Conservation (phyloP, 2,329 filamentous ascomycete genomes). For the Paecilomyces niveus region DNA sequence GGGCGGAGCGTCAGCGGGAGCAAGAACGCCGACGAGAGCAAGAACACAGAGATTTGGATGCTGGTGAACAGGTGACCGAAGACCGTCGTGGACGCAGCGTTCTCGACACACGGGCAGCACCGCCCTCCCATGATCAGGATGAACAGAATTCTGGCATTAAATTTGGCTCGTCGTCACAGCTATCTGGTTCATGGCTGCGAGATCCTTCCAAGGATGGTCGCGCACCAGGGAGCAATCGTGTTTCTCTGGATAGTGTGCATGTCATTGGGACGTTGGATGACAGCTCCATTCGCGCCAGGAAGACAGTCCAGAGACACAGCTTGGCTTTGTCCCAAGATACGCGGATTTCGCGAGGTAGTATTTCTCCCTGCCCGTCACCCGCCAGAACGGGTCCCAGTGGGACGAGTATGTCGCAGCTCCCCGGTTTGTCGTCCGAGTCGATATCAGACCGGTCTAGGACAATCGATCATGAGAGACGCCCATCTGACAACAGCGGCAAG, state of each 20-base stretch:
- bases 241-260: slow-evolving; percentile 23
- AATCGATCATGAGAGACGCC: slow-evolving; percentile 46
- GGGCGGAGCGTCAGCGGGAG: slow-evolving; percentile 50
- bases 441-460: slow-evolving; percentile 47
- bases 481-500: slow-evolving; percentile 47
- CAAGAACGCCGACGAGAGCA: slow-evolving; percentile 40
- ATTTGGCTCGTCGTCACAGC: slow-evolving; percentile 3
- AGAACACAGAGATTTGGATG: slow-evolving; percentile 1
- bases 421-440: slow-evolving; percentile 44
- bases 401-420: slow-evolving; percentile 49
- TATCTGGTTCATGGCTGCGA: slow-evolving; percentile 25
- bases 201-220: slow-evolving; percentile 23
- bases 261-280: slow-evolving; percentile 29
- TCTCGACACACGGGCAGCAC: slow-evolving; percentile 7
- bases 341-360: slow-evolving; percentile 24
- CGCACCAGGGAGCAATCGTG: slow-evolving; percentile 8
- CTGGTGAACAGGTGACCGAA: slow-evolving; percentile 5
- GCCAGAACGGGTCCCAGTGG: slow-evolving; percentile 38
- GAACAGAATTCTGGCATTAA: slow-evolving; percentile 4
- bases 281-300: slow-evolving; percentile 23
- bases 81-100: slow-evolving; percentile 7
- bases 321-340: slow-evolving; percentile 28
- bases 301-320: slow-evolving; percentile 19
- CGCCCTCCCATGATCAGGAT: slow-evolving; percentile 1
- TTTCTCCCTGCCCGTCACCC: slow-evolving; percentile 36